Conservation (phyloP, 2,329 filamentous ascomycete species). For the Cladosporium phlei region DNA sequence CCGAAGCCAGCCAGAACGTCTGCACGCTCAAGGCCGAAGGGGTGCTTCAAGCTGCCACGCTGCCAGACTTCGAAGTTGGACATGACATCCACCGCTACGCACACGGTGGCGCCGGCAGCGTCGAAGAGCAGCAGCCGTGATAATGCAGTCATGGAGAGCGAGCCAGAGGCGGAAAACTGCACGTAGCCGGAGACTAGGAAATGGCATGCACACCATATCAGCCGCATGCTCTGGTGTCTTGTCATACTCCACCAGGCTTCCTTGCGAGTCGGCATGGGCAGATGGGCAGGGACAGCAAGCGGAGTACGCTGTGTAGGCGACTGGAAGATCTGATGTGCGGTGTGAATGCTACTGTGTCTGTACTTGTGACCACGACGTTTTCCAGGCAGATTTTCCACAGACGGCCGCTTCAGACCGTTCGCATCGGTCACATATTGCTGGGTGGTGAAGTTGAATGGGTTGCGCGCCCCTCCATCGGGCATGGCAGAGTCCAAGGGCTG, state of each 20-base stretch:
- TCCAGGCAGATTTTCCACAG: conserved; percentile 41
- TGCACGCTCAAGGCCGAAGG: conserved; percentile 81
- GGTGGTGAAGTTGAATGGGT: conserved; percentile 93
- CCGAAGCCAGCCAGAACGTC: conserved; percentile 95
- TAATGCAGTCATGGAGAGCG: conserved; percentile 83
- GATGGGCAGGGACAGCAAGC: conserved; percentile 80
- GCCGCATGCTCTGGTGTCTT: conserved; percentile 72
- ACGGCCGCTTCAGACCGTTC: conserved; percentile 8
- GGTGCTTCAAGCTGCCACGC: conserved; percentile 83
- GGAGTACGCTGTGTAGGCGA: conserved; percentile 79
- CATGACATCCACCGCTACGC: conserved; percentile 86
- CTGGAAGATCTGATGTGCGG: conserved; percentile 86
- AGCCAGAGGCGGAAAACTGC: conserved; percentile 79
- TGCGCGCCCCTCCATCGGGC: conserved; percentile 37
- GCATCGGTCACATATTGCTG: conserved; percentile 38
- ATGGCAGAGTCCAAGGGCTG: conserved; percentile 19
- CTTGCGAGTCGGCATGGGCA: conserved; percentile 82
- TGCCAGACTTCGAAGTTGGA: conserved; percentile 98
- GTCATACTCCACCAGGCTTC: conserved; percentile 92
- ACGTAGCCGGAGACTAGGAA: conserved; percentile 77
- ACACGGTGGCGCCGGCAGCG: conserved; percentile 84
- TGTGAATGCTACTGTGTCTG: conserved; percentile 81
- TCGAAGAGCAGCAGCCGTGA: conserved; percentile 95
- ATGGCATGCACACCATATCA: conserved; percentile 89
- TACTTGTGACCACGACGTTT: conserved; percentile 94